Conservation (phyloP, 2,329 filamentous ascomycete genomes). For the Nannizziopsis barbatae region DNA sequence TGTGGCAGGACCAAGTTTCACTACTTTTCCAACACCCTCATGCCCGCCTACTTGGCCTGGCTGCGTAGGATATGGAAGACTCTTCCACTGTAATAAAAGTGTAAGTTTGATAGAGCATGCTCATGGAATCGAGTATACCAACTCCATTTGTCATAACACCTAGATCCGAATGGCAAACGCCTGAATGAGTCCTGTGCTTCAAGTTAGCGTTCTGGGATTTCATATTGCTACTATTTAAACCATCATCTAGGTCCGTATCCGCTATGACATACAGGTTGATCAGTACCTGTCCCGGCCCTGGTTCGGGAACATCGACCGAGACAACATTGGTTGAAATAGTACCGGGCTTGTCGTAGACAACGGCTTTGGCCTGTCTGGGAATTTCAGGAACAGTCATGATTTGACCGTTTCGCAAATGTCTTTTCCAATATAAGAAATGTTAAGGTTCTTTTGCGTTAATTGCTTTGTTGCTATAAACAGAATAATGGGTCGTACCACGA, state of each 20-base stretch:
- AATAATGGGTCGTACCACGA: no score
- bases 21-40: slow-evolving; percentile 55
- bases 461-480: no score
- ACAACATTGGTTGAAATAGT: slow-evolving; percentile 53
- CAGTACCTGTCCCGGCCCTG: slow-evolving; percentile 51
- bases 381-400: slow-evolving; percentile 33
- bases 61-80: slow-evolving; percentile 48
- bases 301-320: slow-evolving; percentile 54
- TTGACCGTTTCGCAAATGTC: no score
- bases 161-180: slow-evolving; percentile 55
- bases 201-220: background rate
- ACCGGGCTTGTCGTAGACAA: slow-evolving; percentile 55
- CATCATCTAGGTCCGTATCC: background rate
- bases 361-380: slow-evolving; percentile 52
- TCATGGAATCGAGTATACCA: slow-evolving; percentile 4
- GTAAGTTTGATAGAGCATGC: background rate
- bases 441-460: no score
- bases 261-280: slow-evolving; percentile 43
- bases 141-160: slow-evolving; percentile 44
- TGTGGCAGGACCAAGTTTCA: slow-evolving; percentile 52
- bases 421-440: no score
- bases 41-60: slow-evolving; percentile 57
- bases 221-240: background rate
- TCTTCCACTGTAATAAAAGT: slow-evolving; percentile 37
- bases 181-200: slow-evolving; percentile 45